Percentiles rank a stretch among this genome's conserved stretches.
Evolutionary conservation across 2,329 filamentous ascomycete species (phyloP).

Genomic region (Hymenoscyphus infarciens): DNA sequence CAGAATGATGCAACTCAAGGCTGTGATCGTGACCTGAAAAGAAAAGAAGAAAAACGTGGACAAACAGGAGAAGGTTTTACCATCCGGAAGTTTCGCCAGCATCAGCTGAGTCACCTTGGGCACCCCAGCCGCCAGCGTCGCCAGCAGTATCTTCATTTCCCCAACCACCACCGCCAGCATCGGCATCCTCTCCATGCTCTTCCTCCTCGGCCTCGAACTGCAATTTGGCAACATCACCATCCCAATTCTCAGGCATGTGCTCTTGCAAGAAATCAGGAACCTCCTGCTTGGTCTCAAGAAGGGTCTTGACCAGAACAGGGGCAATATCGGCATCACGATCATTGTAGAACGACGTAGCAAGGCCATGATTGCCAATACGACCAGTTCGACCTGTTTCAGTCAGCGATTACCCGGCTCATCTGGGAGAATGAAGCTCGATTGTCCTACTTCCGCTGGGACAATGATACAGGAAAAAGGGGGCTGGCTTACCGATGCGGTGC

Average conservation of each 20-base stretch:
- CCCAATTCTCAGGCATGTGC: constrained; percentile 55
- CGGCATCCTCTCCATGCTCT: constrained; percentile 17
- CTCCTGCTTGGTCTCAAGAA: constrained; percentile 74
- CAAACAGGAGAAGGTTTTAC: background rate
- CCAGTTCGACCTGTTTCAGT: constrained; percentile 71
- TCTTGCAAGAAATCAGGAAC: constrained; percentile 78
- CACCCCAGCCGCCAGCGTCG: constrained; percentile 9
- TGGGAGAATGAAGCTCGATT: background rate
- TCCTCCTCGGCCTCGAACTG: constrained; percentile 28
- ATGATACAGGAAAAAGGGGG: background rate
- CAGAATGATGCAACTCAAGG: background rate
- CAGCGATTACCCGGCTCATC: constrained; percentile 5
- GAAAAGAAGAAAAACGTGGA: background rate
- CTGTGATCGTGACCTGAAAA: background rate
- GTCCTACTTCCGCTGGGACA: background rate
- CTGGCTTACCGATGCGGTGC: constrained; percentile 78
- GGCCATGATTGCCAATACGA: constrained; percentile 81
- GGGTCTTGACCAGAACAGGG: constrained; percentile 70
- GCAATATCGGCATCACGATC: constrained; percentile 72
- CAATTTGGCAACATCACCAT: constrained; percentile 26
- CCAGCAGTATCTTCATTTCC: background rate
- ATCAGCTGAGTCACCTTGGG: background rate
- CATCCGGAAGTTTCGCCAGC: background rate
- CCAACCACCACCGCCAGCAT: constrained; percentile 3
- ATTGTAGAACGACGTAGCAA: constrained; percentile 87